These are phyloP conservation scores for Ogataea polymorpha DNA, from an alignment of 805 yeast genomes.

Conservation along the genomic window DNA sequence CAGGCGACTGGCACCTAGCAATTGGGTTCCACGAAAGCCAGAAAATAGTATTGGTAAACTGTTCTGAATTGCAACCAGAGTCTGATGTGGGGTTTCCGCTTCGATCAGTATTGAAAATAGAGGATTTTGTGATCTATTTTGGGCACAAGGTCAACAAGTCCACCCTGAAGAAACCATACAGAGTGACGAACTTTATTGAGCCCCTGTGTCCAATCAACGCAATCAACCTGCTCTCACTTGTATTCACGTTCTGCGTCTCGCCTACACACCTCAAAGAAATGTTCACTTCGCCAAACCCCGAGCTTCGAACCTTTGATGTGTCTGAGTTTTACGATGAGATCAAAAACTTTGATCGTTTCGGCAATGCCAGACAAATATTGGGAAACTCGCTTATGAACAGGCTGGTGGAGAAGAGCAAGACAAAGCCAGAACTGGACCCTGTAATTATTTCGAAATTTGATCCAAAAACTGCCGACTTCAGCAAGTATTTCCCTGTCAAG, in stretches of 20 bases:
- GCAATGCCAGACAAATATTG: slow-evolving; percentile 19
- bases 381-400: slow-evolving; percentile 22
- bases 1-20: slow-evolving; percentile 34
- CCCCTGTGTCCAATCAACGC: slow-evolving; percentile 27
- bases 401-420: slow-evolving; percentile 13
- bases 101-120: slow-evolving; percentile 25
- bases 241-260: slow-evolving; percentile 29
- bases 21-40: slow-evolving; percentile 26
- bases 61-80: slow-evolving; percentile 15
- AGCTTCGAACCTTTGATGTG: slow-evolving; percentile 28
- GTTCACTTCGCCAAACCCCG: slow-evolving; percentile 23
- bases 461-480: background rate
- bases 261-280: slow-evolving; percentile 15
- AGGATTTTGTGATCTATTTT: slow-evolving; percentile 27
- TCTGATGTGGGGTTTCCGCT: slow-evolving; percentile 20
- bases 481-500: slow-evolving; percentile 12
- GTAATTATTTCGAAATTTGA: background rate
- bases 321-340: slow-evolving; percentile 27
- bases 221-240: slow-evolving; percentile 27
- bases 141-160: slow-evolving; percentile 28
- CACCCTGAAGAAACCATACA: slow-evolving; percentile 27
- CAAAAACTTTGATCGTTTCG: slow-evolving; percentile 27
- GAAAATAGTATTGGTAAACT: slow-evolving; percentile 28
- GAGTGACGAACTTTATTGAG: slow-evolving; percentile 22
- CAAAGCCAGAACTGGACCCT: background rate